Base-by-base conservation (phyloP, 805 yeast genomes). In the Yamadazyma sp. region DNA sequence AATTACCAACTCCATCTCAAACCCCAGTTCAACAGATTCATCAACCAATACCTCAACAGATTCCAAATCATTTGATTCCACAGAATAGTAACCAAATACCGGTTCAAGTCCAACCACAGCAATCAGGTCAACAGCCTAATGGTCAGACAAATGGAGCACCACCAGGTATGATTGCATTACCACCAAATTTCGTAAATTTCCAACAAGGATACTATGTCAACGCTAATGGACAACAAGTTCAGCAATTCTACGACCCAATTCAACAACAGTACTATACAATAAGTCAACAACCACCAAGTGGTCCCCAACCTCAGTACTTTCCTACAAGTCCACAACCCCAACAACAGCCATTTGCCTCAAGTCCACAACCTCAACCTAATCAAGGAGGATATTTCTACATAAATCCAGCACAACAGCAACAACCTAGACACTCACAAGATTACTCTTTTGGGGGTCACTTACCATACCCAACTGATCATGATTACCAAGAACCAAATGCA, bases 251-350 rank as follows among this genome's bases (percentile, higher is more conserved):
- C 44, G 71, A 66, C 39, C 72, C 72, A 1, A 62, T 63, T 5
- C 69, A 61, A 50, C 71, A 66, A 46, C 71, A 65, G 40, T 65
- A 60, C 38, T 66, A 53, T 39, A 66, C 66, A 9, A 50, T 66
- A 27, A 58, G 64, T 18, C 69, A 69, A 24, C 55, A 52, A 28
- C 45, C 54, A 2, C 55, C 39, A 20, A 43, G 44, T 22, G 53
- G 53, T 8, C 65, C 59, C 4, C 62, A 55, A 40, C 63, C 67
- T 2, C 70, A 65, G 34, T 61, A 59, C 45, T 63, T 63, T 44
- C 66, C 68, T 2, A 45, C 60, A 1, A 49, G 64, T n/a, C 66
- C 66, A 11, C 61, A 51, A 31, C 56, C 56, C 5, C 47, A 47
- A 33, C 45, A 46, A 11, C 52, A 45, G 24, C 49, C 53, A 27